Evolutionary conservation across 2,329 filamentous ascomycete genomes (phyloP).

Genomic region (Penicillium rolfsii): DNA sequence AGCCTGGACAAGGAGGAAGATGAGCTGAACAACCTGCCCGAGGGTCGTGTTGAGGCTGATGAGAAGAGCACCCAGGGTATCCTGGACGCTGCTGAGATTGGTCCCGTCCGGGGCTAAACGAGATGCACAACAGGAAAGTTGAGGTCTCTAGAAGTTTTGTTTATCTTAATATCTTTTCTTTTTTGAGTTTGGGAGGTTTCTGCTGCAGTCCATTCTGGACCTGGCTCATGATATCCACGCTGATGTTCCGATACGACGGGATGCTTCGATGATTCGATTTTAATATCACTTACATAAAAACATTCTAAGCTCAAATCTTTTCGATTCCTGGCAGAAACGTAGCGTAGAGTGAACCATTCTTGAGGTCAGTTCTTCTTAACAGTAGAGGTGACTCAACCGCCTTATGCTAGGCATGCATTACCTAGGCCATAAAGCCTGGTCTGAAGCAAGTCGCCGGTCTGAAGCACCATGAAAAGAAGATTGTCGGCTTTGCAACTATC

Average conservation of each 20-base stretch:
- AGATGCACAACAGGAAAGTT: background rate
- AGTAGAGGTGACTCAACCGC: background rate
- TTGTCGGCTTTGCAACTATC: background rate
- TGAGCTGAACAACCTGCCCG: conserved; percentile 57
- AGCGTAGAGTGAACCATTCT: background rate
- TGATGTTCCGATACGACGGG: conserved; percentile 2
- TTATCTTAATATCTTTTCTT: background rate
- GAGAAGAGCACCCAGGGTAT: conserved; percentile 12
- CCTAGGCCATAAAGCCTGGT: background rate
- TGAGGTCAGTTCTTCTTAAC: background rate
- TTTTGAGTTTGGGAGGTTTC: background rate
- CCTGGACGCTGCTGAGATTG: conserved; percentile 20
- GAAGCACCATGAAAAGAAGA: background rate
- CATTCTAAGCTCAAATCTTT: background rate
- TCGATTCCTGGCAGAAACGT: background rate
- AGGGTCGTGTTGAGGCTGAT: conserved; percentile 21
- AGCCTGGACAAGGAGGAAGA: conserved; percentile 69
- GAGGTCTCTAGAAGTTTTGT: background rate
- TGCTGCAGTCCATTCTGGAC: background rate
- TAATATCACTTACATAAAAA: background rate
- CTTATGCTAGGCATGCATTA: background rate
- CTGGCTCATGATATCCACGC: background rate
- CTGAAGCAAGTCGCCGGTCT: background rate
- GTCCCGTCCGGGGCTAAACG: conserved; percentile 17
- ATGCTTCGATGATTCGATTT: conserved; percentile 6